Base-by-base conservation (phyloP, 495 filamentous ascomycete genomes). In the Aspergillus cavernicola region DNA sequence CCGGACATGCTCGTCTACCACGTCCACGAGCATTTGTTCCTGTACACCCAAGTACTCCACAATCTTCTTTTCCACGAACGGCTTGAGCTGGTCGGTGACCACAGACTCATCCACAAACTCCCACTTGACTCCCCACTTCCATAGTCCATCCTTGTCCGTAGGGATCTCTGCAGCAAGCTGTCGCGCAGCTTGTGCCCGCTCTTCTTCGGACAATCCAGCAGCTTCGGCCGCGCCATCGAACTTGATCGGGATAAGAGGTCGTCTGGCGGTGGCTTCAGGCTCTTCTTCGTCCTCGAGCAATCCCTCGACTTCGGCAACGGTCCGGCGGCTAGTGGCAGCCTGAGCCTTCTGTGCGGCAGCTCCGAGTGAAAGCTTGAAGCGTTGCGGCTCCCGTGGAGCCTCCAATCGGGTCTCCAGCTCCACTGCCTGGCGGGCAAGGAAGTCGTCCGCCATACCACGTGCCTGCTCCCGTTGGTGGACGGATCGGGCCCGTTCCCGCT, bases 31-130 rank as follows among this genome's bases (percentile, higher is more conserved):
- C 73, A 96, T 85, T 71, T 96, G 89, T 72, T 99, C 93, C 70
- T 97, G 91, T 49, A 99, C 89, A 48, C 93, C 93, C 35, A 99
- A 77, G 63, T 90, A 95, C 66, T 97, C 95, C 52, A 97, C 84
- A 50, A 97, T 88, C 79, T 96, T 97, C 81, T 96, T 96, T 77
- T 95, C 92, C 45, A 97, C 90, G 69, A 96, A 97, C 12, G 92
- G 90, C 65, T 86, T 85, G 62, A 99, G 80, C 69, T 97, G 90
- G 58, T 96, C 88, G 58, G 79, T 80, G 55, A 97, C 81, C 18
- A 95, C 80, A 12, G 78, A 82, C 38, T 92, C 86, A 66, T 96
- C 90, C 56, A 99, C 82, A 74, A 86, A 92, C 26, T 96, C 88
- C 92, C 92, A 99, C 57, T 92, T 88, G 71, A 99, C 82, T 26